Evolutionary conservation across 371 early-diverging fungal genomes (phyloP).

Genomic region (Apophysomyces sp.): DNA sequence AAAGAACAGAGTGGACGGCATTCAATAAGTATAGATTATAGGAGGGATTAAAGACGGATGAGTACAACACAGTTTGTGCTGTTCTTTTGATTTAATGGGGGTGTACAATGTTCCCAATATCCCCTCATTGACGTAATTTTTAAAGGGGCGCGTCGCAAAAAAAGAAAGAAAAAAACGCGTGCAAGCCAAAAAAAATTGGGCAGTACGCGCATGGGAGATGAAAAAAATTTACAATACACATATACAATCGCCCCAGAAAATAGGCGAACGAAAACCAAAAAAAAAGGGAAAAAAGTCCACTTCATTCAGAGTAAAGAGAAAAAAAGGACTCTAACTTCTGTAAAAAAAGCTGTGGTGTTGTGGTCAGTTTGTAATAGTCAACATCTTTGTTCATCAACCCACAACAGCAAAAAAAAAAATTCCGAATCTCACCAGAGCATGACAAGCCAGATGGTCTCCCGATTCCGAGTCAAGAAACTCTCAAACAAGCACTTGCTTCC

Average conservation of each 20-base stretch:
- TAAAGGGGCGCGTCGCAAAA: neutral
- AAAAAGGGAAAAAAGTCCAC: constrained; percentile 1
- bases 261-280: constrained; percentile 3
- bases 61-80: too few relatives aligned
- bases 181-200: neutral
- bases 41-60: too few relatives aligned
- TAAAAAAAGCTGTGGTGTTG: constrained; percentile 9
- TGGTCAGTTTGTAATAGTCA: constrained; percentile 10
- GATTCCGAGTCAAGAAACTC: constrained; percentile 90
- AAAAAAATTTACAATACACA: neutral
- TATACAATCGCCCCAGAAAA: constrained; percentile 6
- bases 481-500: constrained; percentile 82
- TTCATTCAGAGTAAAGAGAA: constrained; percentile 7
- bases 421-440: constrained; percentile 10
- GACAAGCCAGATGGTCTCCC: constrained; percentile 53
- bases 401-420: neutral
- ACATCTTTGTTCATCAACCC: neutral
- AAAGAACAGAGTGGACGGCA: too few relatives aligned
- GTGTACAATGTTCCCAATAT: too few relatives aligned
- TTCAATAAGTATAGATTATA: too few relatives aligned
- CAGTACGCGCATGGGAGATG: constrained; percentile 3
- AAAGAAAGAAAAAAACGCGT: neutral
- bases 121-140: too few relatives aligned
- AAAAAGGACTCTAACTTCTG: constrained; percentile 4
- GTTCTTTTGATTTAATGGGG: too few relatives aligned